phyloP scores from a whole-genome alignment of 2,329 filamentous ascomycete species.

The Hypoxylon sp. region DNA sequence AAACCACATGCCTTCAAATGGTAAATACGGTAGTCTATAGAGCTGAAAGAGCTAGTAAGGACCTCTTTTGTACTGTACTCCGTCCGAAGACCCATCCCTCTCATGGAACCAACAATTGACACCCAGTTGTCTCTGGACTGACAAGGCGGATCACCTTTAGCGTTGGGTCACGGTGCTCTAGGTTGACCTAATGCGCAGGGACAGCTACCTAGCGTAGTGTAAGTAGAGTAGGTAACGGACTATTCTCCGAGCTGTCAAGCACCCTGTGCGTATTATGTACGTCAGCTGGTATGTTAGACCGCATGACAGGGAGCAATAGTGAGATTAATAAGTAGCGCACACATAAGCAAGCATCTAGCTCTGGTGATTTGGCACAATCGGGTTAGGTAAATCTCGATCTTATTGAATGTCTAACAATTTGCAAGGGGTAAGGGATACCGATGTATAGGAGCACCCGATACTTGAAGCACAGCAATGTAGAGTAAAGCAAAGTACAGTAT shows the following conservation, averaged over 20 bases:
- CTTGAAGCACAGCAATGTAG: constrained; percentile 16
- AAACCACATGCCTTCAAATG: background rate
- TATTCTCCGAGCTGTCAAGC: constrained; percentile 41
- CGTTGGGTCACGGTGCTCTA: constrained; percentile 33
- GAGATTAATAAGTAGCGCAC: constrained; percentile 17
- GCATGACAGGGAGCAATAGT: constrained; percentile 29
- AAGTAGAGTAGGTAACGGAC: constrained; percentile 23
- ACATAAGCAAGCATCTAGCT: constrained; percentile 24
- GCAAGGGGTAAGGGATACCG: constrained; percentile 24
- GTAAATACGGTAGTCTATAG: background rate
- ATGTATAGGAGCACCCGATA: constrained; percentile 1
- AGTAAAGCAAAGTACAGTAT: background rate
- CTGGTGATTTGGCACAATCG: constrained; percentile 5
- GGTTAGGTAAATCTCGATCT: constrained; percentile 32
- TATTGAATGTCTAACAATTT: constrained; percentile 5
- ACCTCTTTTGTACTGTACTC: constrained; percentile 14
- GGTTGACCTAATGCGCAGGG: constrained; percentile 10
- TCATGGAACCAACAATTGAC: constrained; percentile 39
- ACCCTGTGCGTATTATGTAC: constrained; percentile 36
- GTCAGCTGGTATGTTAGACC: constrained; percentile 35
- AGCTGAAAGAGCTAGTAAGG: background rate
- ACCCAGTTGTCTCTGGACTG: constrained; percentile 37
- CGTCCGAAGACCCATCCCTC: constrained; percentile 35
- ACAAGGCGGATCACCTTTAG: constrained; percentile 37
- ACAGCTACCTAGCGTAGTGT: background rate